phyloP scores from a whole-genome alignment of 169 alveolate species.

The Eimeria nieschulzi region DNA sequence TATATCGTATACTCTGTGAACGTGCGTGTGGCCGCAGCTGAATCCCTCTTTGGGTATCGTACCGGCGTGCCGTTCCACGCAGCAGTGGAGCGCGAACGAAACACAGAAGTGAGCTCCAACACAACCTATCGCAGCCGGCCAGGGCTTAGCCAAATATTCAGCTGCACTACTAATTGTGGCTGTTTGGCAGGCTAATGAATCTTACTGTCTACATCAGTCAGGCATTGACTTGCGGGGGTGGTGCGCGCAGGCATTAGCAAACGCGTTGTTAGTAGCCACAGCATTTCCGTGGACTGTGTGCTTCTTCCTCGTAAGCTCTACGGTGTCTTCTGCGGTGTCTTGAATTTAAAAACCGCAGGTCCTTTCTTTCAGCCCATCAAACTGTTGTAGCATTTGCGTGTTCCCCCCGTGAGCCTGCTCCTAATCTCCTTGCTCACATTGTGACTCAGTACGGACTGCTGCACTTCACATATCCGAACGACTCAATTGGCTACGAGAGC shows the following conservation, averaged over 20 bases:
- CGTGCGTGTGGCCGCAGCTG: conserved; percentile 54
- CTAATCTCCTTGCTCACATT: conserved; percentile 68
- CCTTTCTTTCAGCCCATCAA: no score
- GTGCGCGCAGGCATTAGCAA: conserved; percentile 83
- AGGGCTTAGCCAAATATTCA: conserved; percentile 77
- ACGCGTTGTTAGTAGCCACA: conserved; percentile 85
- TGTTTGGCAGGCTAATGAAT: not conserved
- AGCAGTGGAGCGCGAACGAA: conserved; percentile 17
- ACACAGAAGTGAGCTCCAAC: conserved; percentile 70
- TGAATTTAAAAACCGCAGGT: no score
- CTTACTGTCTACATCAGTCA: conserved; percentile 13
- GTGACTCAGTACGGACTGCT: conserved; percentile 81
- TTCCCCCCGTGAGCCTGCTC: not conserved
- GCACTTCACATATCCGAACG: conserved; percentile 82
- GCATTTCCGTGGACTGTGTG: conserved; percentile 87
- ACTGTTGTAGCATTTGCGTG: no score
- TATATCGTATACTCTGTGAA: no score
- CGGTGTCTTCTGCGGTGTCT: not conserved
- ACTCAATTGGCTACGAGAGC: conserved; percentile 21
- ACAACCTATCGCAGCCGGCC: conserved; percentile 80
- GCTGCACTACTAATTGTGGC: conserved; percentile 65
- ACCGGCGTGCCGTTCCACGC: conserved; percentile 42
- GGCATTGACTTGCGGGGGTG: no score
- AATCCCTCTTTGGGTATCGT: conserved; percentile 68
- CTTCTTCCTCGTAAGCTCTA: conserved; percentile 61